Evolutionary conservation across 2,329 filamentous ascomycete genomes (phyloP), one percentile per base, ranked within the genome.

Genomic region (Nemania bipapillata): DNA sequence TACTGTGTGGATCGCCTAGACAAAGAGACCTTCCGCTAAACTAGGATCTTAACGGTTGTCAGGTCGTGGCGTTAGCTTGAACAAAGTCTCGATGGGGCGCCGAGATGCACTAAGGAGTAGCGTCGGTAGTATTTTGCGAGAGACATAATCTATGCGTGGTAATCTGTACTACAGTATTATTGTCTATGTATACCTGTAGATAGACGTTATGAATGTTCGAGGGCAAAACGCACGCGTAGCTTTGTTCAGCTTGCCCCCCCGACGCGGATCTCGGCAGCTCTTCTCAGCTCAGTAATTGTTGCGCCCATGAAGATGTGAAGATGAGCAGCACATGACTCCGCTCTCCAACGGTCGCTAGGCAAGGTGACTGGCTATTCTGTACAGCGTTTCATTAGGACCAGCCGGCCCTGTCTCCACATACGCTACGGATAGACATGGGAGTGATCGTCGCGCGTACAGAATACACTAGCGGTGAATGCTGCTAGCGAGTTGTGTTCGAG

Each of bases 21-120:
- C 50, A 49, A 15, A 56, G 15, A 62, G 17, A 35, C 24, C 49
- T 53, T 53, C 45, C 53, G 58, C 53, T 53, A 30, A 66, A 58
- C 52, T 63, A 47, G 58, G 54, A 63, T 28, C 30, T n/a, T 57
- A 56, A 66, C 59, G 60, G 52, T 49, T 12, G 52, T 59, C 54
- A 56, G 59, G 58, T 24, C 22, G 32, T 47, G 30, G 42, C 26
- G 42, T 57, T 47, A 52, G 8, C 12, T 57, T 22, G n/a, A 30
- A 28, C 30, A 45, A 58, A 24, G 15, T 9, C 15, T 47, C 17
- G 6, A 28, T 3, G 15, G 35, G 30, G 22, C 64, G 24, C 52
- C 52, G 8, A 60, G 58, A 32, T 49, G 35, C 49, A 35, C 59
- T 52, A 40, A 30, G 28, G 28, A 28, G 22, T 49, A 28, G 42